phyloP scores from a whole-genome alignment of 306 rosid species.

The Acacia melanoxylon region DNA sequence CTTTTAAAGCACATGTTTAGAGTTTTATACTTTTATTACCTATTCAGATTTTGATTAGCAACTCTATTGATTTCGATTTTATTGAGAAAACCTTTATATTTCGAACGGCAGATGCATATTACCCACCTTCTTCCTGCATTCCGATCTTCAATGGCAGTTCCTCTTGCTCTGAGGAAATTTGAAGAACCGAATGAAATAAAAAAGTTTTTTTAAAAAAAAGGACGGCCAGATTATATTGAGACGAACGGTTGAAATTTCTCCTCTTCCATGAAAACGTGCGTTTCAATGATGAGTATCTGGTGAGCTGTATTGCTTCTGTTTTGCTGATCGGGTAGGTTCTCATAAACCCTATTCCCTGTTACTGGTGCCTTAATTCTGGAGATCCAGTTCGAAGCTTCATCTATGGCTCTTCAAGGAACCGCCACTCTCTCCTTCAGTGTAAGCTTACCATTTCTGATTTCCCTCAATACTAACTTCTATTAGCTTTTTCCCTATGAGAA shows the following conservation, averaged over 20 bases:
- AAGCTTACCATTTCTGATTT: slow-evolving; percentile 16
- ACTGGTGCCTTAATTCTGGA: neutral
- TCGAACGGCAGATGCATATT: no score
- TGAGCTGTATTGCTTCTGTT: neutral
- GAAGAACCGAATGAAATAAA: no score
- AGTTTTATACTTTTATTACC: no score
- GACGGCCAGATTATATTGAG: neutral
- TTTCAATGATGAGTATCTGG: neutral
- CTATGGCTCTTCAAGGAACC: slow-evolving; percentile 46
- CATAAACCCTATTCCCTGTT: neutral
- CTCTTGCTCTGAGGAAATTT: no score
- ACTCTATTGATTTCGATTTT: no score
- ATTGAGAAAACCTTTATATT: no score
- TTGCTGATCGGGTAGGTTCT: neutral
- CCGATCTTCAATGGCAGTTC: no score
- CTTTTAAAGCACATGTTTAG: no score
- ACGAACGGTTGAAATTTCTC: neutral
- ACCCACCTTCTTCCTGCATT: no score
- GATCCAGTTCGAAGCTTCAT: neutral
- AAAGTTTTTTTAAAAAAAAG: no score
- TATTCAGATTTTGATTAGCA: no score
- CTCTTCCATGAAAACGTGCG: neutral
- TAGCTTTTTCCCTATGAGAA: neutral
- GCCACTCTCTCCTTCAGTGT: slow-evolving; percentile 34
- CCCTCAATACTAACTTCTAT: neutral